Conservation (phyloP, 2,329 filamentous ascomycete species). For the Aspergillus calidoustus region DNA sequence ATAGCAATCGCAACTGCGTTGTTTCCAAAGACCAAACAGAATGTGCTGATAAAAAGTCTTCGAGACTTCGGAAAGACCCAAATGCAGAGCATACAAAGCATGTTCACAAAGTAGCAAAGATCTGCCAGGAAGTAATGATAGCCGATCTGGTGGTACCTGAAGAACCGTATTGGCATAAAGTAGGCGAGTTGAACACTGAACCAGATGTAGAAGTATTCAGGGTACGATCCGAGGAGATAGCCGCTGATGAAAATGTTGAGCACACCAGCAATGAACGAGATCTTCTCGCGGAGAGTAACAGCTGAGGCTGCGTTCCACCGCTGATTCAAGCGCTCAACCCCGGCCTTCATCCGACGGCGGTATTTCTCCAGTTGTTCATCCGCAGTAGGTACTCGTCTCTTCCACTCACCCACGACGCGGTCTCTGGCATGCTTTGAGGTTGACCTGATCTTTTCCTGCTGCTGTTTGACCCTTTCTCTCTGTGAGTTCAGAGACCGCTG, state of each 20-base stretch:
- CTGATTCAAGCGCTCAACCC: constrained; percentile 82
- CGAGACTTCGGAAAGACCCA: constrained; percentile 93
- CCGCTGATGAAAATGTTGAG: constrained; percentile 97
- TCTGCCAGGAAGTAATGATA: constrained; percentile 98
- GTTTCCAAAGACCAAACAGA: constrained; percentile 92
- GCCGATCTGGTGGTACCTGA: constrained; percentile 86
- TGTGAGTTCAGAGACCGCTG: constrained; percentile 82
- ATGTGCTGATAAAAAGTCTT: constrained; percentile 87
- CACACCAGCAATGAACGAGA: constrained; percentile 93
- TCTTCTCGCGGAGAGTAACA: constrained; percentile 88
- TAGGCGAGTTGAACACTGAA: constrained; percentile 86
- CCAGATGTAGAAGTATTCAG: constrained; percentile 89
- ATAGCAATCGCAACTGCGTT: constrained; percentile 97
- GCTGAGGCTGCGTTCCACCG: constrained; percentile 89
- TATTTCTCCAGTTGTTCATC: constrained; percentile 95
- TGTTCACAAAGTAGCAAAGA: constrained; percentile 97
- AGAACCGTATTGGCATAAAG: constrained; percentile 95
- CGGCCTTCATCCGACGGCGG: constrained; percentile 80
- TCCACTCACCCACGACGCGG: constrained; percentile 91
- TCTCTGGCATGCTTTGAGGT: constrained; percentile 80
- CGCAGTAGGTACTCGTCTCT: constrained; percentile 79
- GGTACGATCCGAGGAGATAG: constrained; percentile 84
- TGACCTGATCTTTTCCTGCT: constrained; percentile 78
- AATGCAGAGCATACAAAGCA: constrained; percentile 78
- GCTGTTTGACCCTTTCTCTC: constrained; percentile 81